These are phyloP conservation scores for Termitomyces sp. DNA, from an alignment of 1,284 basidiomycete species.

Conservation along the genomic window DNA sequence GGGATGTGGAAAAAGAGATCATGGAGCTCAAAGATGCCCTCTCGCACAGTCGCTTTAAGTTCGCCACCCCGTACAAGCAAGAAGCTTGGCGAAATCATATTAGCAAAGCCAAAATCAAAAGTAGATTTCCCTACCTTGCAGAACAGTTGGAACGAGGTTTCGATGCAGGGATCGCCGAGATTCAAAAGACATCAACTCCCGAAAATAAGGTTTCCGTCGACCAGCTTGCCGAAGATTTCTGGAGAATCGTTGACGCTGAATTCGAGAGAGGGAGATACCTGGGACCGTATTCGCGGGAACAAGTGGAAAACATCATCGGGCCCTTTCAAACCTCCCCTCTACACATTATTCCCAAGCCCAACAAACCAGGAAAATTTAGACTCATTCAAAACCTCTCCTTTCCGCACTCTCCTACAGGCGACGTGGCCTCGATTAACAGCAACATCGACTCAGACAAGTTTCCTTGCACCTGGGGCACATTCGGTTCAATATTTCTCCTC, in stretches of 20 bases:
- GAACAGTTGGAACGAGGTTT: background rate
- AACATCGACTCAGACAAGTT: background rate
- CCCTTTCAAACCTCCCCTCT: slow-evolving; percentile 9
- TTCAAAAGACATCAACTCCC: background rate
- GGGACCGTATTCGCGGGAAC: background rate
- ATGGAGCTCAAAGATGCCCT: background rate
- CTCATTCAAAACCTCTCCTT: slow-evolving; percentile 8
- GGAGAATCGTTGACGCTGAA: background rate
- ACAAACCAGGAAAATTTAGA: slow-evolving; percentile 3
- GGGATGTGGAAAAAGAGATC: background rate
- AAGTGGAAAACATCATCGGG: slow-evolving; percentile 1
- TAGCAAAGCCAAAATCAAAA: background rate
- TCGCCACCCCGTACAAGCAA: background rate
- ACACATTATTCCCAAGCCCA: slow-evolving; percentile 4
- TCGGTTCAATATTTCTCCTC: background rate
- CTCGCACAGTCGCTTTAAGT: background rate
- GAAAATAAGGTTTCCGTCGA: background rate
- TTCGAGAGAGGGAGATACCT: background rate
- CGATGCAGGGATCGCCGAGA: background rate
- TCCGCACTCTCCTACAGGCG: background rate
- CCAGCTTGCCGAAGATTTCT: background rate
- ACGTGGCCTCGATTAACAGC: background rate
- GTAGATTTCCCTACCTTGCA: background rate
- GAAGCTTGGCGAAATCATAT: background rate
- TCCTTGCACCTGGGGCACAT: slow-evolving; percentile 6